Conservation (phyloP, 1,139 yeast species). For the Hyphopichia buzzinii region DNA sequence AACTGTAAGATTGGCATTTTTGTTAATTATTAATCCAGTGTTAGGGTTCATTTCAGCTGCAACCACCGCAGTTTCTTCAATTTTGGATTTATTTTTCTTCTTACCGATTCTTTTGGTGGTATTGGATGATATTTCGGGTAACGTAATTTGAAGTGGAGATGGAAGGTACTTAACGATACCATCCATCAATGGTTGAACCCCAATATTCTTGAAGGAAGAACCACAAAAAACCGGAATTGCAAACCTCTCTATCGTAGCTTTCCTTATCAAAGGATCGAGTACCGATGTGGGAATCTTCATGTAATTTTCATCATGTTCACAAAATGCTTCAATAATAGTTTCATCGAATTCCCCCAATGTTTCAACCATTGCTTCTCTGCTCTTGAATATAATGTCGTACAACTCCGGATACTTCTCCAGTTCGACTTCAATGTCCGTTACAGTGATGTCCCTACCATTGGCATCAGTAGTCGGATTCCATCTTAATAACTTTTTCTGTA, state of each 20-base stretch:
- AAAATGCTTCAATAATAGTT: constrained; percentile 66
- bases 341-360: constrained; percentile 84
- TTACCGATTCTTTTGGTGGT: constrained; percentile 11
- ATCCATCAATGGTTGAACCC: constrained; percentile 92
- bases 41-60: constrained; percentile 18
- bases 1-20: constrained; percentile 59
- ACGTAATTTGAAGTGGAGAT: constrained; percentile 63
- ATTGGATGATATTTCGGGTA: constrained; percentile 52
- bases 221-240: constrained; percentile 89
- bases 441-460: constrained; percentile 57
- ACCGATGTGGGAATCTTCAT: constrained; percentile 54
- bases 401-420: constrained; percentile 30
- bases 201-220: constrained; percentile 87
- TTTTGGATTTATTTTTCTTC: constrained; percentile 5
- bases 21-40: constrained; percentile 52
- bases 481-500: constrained; percentile 60
- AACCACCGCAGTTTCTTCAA: not conserved
- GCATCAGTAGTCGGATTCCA: constrained; percentile 54
- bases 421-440: constrained; percentile 36
- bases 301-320: constrained; percentile 70
- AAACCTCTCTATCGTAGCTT: constrained; percentile 55
- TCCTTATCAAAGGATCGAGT: constrained; percentile 58
- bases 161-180: constrained; percentile 78
- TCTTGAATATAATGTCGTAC: constrained; percentile 48
- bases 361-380: constrained; percentile 79